Evolutionary conservation across 495 filamentous ascomycete genomes (phyloP).

Genomic region (Aspergillus sclerotiicarbonarius): DNA sequence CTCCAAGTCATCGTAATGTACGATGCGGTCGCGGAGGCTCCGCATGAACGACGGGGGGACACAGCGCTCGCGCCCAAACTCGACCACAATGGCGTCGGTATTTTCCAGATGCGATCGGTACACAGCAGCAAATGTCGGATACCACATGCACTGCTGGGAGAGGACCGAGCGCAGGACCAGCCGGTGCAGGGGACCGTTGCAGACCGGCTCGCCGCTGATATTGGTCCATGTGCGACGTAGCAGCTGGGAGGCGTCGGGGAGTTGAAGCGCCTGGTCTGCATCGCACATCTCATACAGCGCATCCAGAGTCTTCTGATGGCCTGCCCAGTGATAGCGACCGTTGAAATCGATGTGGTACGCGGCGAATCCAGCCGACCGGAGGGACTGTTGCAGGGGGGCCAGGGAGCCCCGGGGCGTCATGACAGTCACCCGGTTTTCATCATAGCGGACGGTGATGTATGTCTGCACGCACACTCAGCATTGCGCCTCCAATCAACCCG

Average conservation of each 20-base stretch:
- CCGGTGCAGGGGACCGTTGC: constrained; percentile 25
- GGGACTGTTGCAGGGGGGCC: constrained; percentile 15
- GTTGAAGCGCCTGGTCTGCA: constrained; percentile 23
- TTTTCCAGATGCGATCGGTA: constrained; percentile 14
- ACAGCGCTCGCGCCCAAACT: constrained; percentile 43
- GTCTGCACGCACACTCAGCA: constrained; percentile 10
- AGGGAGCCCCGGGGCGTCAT: constrained; percentile 16
- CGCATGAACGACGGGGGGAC: constrained; percentile 37
- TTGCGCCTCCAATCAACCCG: background rate
- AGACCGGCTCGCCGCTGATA: constrained; percentile 11
- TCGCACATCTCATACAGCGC: constrained; percentile 14
- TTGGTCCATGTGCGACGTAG: constrained; percentile 29
- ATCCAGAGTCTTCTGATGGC: constrained; percentile 9
- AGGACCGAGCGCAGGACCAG: constrained; percentile 41
- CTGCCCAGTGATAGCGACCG: constrained; percentile 22
- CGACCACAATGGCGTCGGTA: constrained; percentile 26
- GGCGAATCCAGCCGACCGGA: constrained; percentile 37
- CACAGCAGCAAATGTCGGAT: constrained; percentile 26
- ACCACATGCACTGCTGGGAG: constrained; percentile 42
- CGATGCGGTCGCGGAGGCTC: constrained; percentile 22
- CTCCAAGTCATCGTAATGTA: constrained; percentile 19
- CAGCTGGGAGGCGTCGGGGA: constrained; percentile 36
- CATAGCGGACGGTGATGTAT: constrained; percentile 21
- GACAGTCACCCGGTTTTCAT: constrained; percentile 23
- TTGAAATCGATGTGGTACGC: constrained; percentile 20